These are phyloP conservation scores for Fomes fomentarius DNA, from an alignment of 1,284 basidiomycete genomes.

Conservation along the genomic window DNA sequence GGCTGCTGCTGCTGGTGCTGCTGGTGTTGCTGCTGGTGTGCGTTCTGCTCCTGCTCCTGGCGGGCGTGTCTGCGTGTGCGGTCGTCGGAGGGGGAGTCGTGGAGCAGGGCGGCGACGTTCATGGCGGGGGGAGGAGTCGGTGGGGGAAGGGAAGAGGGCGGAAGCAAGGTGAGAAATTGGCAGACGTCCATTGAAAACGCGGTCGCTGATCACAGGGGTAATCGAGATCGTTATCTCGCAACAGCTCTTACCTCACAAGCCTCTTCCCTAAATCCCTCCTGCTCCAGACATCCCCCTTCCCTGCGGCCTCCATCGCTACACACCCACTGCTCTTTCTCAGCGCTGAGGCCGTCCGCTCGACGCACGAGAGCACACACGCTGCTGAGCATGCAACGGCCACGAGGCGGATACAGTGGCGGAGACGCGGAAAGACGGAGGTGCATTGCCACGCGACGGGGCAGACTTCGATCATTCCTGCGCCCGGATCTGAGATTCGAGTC, in stretches of 20 bases:
- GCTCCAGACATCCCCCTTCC: neutral
- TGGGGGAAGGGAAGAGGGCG: slow-evolving; percentile 29
- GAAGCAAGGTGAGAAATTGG: slow-evolving; percentile 31
- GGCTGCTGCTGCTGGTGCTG: slow-evolving; percentile 24
- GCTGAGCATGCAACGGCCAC: neutral
- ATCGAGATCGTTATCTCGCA: slow-evolving; percentile 39
- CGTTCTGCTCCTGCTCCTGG: slow-evolving; percentile 24
- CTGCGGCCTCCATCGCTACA: neutral
- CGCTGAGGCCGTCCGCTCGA: too few species aligned
- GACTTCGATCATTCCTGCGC: slow-evolving; percentile 24
- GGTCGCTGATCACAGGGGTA: slow-evolving; percentile 38
- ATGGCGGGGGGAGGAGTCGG: slow-evolving; percentile 47
- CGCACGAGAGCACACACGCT: neutral
- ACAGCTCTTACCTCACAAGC: slow-evolving; percentile 28
- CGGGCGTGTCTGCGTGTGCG: slow-evolving; percentile 32
- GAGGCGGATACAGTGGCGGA: slow-evolving; percentile 8
- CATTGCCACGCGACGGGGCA: slow-evolving; percentile 20
- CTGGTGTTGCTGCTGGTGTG: slow-evolving; percentile 22
- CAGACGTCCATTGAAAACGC: slow-evolving; percentile 32
- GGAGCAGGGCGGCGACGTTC: slow-evolving; percentile 74
- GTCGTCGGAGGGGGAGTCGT: slow-evolving; percentile 67
- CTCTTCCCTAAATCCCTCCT: slow-evolving; percentile 12
- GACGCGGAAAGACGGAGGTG: slow-evolving; percentile 14
- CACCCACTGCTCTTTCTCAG: too few species aligned
- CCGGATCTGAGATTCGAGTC: slow-evolving; percentile 21